Evolutionary conservation across 140 eudicot species (phyloP), one percentile per base, ranked within the genome.

Genomic region (Erigeron philadelphicus): DNA sequence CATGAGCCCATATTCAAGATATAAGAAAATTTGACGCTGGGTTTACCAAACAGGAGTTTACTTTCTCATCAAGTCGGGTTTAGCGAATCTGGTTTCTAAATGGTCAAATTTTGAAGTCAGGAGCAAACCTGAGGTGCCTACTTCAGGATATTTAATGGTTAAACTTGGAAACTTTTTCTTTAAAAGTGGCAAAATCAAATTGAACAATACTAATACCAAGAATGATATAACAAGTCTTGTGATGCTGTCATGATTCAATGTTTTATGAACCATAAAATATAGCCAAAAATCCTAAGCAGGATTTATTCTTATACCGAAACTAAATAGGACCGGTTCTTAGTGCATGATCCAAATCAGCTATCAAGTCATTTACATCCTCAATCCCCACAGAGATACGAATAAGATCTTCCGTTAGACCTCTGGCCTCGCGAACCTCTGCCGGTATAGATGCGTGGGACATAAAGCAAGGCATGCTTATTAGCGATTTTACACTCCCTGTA

Each of bases 371-470:
- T 3, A 87, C 99, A 79, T 94, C 99, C 70, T 94, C 99, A 41
- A 90, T 90, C 35, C 99, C 99, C 6, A 94, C 96, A 5, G 99
- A 94, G 11, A 94, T 85, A 4, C 99, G 95, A 17, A 94, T 89
- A 57, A 94, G 91, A 79, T 90, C 97, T 72, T 94, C 91, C 0
- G 95, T 87, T 45, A 94, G 67, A 59, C 99, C 99, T 84, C 99
- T 83, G 10, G 96, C 91, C 71, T 89, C 90, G 7, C 99, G 94
- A 43, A 81, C 89, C n/a, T 78, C 85, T 70, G 87, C 85, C 8
- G 97, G 99, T 76, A 94, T 89, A 71, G 85, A 72, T 23, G 99
- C 95, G 67, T 94, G 99, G 7, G 99, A 94, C 99, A 94, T 94
- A 67, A 89, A 94, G 86, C 97, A 85, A 10, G 97, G 97, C 90